These are phyloP conservation scores for Periconia digitata DNA, from an alignment of 2,329 filamentous ascomycete genomes.

Conservation along the genomic window DNA sequence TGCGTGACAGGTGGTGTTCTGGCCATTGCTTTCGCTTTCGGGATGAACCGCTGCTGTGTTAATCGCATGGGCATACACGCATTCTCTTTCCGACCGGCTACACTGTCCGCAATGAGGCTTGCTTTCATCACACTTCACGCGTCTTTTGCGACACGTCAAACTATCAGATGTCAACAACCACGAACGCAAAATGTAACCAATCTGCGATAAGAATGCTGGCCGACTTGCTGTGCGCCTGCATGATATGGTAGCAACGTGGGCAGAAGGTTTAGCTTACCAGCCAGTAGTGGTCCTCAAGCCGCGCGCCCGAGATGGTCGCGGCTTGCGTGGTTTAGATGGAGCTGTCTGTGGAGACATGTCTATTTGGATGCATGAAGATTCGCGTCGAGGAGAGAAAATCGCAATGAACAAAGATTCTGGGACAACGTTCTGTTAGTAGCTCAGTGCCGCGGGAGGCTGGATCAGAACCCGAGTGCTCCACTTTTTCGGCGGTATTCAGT, in stretches of 20 bases:
- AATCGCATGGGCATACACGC: constrained; percentile 38
- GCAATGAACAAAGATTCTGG: background rate
- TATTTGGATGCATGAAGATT: constrained; percentile 27
- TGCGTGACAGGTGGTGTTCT: constrained; percentile 13
- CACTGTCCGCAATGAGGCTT: constrained; percentile 50
- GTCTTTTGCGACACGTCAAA: constrained; percentile 49
- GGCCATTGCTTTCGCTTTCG: constrained; percentile 5
- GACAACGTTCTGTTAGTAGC: background rate
- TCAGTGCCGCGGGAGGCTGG: too few relatives aligned
- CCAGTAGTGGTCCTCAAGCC: constrained; percentile 50
- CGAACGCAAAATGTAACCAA: too few relatives aligned
- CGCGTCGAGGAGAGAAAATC: constrained; percentile 25
- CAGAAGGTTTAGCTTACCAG: constrained; percentile 38
- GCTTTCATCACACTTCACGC: constrained; percentile 56
- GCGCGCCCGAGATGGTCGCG: constrained; percentile 46
- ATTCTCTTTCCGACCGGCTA: constrained; percentile 47
- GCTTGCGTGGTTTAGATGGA: constrained; percentile 35
- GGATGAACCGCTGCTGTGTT: constrained; percentile 11
- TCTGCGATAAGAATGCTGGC: too few relatives aligned
- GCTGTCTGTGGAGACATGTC: constrained; percentile 33
- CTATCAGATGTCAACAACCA: too few relatives aligned
- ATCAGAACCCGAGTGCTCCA: too few relatives aligned
- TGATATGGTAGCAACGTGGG: too few relatives aligned
- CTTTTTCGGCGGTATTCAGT: background rate
- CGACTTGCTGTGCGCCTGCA: too few relatives aligned